Conservation (phyloP, 2,329 filamentous ascomycete genomes). For the Pseudogymnoascus sp. region DNA sequence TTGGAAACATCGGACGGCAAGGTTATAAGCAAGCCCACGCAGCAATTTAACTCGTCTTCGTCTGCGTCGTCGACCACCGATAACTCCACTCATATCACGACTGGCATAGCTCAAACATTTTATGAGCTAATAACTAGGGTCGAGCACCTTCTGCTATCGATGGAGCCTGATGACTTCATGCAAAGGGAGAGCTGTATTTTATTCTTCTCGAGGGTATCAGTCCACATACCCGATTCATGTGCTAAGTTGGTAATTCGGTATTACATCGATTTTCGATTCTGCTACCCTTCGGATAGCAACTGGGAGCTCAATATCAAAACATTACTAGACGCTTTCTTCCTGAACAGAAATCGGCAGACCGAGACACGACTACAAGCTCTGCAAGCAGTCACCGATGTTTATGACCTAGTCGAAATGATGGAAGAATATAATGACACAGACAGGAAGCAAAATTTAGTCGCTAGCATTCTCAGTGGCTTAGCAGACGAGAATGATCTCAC, state of each 20-base stretch:
- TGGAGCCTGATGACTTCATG: conserved; percentile 42
- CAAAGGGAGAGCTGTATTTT: conserved; percentile 58
- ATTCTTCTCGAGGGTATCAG: conserved; percentile 55
- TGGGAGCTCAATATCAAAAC: conserved; percentile 58
- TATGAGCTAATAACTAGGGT: conserved; percentile 25
- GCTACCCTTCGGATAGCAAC: conserved; percentile 59
- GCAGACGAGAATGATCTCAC: conserved; percentile 53
- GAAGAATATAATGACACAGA: conserved; percentile 50
- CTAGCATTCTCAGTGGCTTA: conserved; percentile 52
- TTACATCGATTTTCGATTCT: conserved; percentile 59
- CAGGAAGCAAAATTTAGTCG: conserved; percentile 49
- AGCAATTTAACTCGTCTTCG: conserved; percentile 9
- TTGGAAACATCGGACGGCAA: conserved; percentile 24
- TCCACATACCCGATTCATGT: conserved; percentile 54
- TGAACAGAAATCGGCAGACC: conserved; percentile 50
- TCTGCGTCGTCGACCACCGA: conserved; percentile 16
- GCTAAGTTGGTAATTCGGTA: conserved; percentile 57
- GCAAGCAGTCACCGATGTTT: conserved; percentile 44
- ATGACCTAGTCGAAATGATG: conserved; percentile 39
- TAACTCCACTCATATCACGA: conserved; percentile 16
- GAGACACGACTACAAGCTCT: conserved; percentile 55
- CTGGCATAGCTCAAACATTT: conserved; percentile 22
- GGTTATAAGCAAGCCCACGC: conserved; percentile 16
- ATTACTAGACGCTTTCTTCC: conserved; percentile 55
- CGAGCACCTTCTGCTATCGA: conserved; percentile 28